Base-by-base conservation (phyloP, 2,329 filamentous ascomycete genomes). In the Geosmithia putterillii region DNA sequence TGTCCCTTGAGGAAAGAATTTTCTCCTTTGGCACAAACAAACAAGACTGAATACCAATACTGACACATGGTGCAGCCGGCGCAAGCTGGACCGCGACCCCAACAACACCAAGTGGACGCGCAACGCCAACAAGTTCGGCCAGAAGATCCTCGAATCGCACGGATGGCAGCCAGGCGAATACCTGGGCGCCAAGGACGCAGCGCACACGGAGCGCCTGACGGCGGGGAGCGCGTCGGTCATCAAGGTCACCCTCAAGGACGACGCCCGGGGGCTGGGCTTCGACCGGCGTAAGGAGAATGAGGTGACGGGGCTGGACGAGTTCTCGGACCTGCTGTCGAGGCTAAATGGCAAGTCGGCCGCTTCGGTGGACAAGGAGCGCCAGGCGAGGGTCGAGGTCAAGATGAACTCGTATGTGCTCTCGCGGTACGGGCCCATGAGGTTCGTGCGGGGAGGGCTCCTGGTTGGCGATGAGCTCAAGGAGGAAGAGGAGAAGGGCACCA, bases 71-170 rank as follows among this genome's bases (percentile, higher is more conserved):
- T n/a, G 35, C 42, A 64, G 62, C 43, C 60, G 61, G 42, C 53
- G 71, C 40, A 94, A 90, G 66, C 80, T 96, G 57, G 83, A 83
- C 51, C 74, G 83, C 59, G 92, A 98, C 64, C 92, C 92, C 7
- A 95, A 96, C 66, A 98, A 96, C 63, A 95, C 86, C 40, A 79
- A 77, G 72, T 98, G 92, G 92, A 81, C 83, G 45, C 81, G 82
- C 55, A 83, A 89, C 58, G 86, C 83, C 50, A 75, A 74, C 45
- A 81, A 79, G 43, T 96, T 92, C 60, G 92, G 92, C 52, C 89
- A 95, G 61, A 86, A 81, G 57, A 90, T 96, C 52, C 79, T 98
- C 56, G 78, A 81, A 41, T 73, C 83, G 15, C 88, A 95, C 56
- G 92, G 92, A 50, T 98, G 92, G 92, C 75, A 81, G 47, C 87